These are phyloP conservation scores for Xylariales sp. DNA, from an alignment of 2,329 filamentous ascomycete genomes.

Conservation along the genomic window DNA sequence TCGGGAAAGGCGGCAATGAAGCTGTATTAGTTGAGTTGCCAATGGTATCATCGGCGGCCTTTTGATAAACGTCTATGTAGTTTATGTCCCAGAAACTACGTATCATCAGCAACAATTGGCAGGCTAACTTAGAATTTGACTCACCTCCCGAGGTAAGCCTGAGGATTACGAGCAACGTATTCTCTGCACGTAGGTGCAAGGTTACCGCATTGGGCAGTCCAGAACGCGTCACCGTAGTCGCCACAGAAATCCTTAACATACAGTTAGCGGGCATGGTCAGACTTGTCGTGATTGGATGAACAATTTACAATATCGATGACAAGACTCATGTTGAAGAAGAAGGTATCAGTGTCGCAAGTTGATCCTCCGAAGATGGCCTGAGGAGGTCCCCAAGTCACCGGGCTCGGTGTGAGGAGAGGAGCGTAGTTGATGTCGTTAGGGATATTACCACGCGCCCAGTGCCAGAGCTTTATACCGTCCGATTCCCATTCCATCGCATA, in stretches of 20 bases:
- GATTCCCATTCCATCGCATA: conserved; percentile 69
- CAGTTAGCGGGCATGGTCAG: neutral
- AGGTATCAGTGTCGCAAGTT: conserved; percentile 59
- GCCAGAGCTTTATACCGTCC: conserved; percentile 67
- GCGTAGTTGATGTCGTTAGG: conserved; percentile 59
- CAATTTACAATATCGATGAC: conserved; percentile 62
- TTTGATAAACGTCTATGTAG: conserved; percentile 45
- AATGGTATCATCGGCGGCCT: conserved; percentile 3
- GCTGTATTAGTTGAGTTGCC: no score
- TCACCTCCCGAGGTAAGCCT: conserved; percentile 35
- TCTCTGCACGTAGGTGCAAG: conserved; percentile 41
- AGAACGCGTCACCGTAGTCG: conserved; percentile 57
- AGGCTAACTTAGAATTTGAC: no score
- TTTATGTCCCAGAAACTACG: conserved; percentile 48
- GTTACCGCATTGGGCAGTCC: conserved; percentile 35
- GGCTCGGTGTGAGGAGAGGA: conserved; percentile 49
- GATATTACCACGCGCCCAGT: conserved; percentile 63
- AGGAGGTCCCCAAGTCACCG: conserved; percentile 63
- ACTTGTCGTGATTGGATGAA: neutral
- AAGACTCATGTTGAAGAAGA: conserved; percentile 66
- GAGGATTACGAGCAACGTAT: conserved; percentile 41
- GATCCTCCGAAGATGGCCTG: conserved; percentile 62
- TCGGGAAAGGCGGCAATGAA: no score
- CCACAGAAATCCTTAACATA: conserved; percentile 66
- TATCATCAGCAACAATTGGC: conserved; percentile 2